Conservation (phyloP, 2,329 filamentous ascomycete genomes). For the Colletotrichum neosansevieriae region DNA sequence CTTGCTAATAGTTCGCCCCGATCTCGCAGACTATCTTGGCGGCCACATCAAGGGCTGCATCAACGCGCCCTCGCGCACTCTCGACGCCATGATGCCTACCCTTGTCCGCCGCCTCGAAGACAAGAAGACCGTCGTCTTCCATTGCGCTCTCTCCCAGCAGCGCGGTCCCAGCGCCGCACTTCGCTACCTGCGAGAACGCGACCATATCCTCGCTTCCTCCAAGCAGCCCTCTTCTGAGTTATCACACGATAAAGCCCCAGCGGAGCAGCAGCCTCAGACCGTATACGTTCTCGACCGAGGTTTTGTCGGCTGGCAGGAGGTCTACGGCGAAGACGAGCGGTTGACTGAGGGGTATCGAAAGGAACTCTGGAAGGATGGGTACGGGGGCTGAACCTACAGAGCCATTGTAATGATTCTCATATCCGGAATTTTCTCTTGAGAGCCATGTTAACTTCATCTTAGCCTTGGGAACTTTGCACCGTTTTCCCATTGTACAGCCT, state of each 20-base stretch:
- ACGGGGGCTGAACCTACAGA: slow-evolving; percentile 46
- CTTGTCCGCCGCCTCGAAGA: slow-evolving; percentile 82
- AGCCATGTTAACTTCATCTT: too few relatives aligned
- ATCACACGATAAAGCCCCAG: slow-evolving; percentile 15
- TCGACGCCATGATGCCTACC: slow-evolving; percentile 84
- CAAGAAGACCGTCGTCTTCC: slow-evolving; percentile 90
- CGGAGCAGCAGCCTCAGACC: slow-evolving; percentile 65
- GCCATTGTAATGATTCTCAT: too few relatives aligned
- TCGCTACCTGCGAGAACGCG: slow-evolving; percentile 79
- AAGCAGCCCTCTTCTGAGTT: slow-evolving; percentile 26
- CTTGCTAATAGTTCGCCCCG: background rate
- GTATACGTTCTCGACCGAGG: slow-evolving; percentile 87
- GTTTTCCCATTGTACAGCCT: too few relatives aligned
- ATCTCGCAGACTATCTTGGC: slow-evolving; percentile 80
- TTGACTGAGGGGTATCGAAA: slow-evolving; percentile 88
- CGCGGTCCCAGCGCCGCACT: slow-evolving; percentile 88
- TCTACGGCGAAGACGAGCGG: slow-evolving; percentile 79
- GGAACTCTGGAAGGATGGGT: slow-evolving; percentile 82
- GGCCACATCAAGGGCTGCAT: slow-evolving; percentile 85
- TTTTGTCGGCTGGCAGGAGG: slow-evolving; percentile 90
- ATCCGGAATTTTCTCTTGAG: too few relatives aligned
- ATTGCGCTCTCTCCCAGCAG: slow-evolving; percentile 93
- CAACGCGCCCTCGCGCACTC: slow-evolving; percentile 78
- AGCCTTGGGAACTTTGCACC: too few relatives aligned
- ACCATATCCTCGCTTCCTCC: slow-evolving; percentile 55